Percentiles rank a stretch among this genome's conserved stretches.
Evolutionary conservation across 768 basidiomycete genomes (phyloP).

Genomic region (Sistotremastrum niveocremeum): DNA sequence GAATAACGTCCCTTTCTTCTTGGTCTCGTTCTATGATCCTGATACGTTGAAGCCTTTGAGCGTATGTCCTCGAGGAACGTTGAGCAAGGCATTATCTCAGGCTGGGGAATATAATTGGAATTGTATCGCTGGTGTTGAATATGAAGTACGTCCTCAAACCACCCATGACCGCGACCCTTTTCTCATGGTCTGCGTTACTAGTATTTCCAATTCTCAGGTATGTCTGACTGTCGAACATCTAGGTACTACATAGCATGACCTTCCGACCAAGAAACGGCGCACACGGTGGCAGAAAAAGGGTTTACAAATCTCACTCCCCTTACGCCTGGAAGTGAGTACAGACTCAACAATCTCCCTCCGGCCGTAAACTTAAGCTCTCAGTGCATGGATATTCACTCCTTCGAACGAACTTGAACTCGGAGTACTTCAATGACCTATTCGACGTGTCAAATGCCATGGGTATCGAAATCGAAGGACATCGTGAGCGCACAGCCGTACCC

Average conservation of each 20-base stretch:
- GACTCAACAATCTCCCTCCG: background rate
- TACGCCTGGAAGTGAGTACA: constrained; percentile 81
- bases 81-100: constrained; percentile 42
- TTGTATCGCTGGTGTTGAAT: constrained; percentile 83
- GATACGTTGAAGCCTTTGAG: constrained; percentile 62
- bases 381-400: constrained; percentile 97
- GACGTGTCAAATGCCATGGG: constrained; percentile 61
- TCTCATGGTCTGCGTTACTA: constrained; percentile 14
- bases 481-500: constrained; percentile 21
- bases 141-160: constrained; percentile 47
- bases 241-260: constrained; percentile 3
- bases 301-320: constrained; percentile 64
- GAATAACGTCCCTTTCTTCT: constrained; percentile 82
- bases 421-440: constrained; percentile 83
- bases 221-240: background rate
- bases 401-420: constrained; percentile 77
- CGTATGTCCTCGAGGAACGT: constrained; percentile 78
- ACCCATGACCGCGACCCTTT: background rate
- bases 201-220: constrained; percentile 90
- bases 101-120: constrained; percentile 37
- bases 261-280: constrained; percentile 55
- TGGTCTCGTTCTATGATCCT: constrained; percentile 83
- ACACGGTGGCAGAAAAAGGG: constrained; percentile 61
- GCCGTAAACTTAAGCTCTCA: constrained; percentile 17
- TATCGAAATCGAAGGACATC: constrained; percentile 77